Base-by-base conservation (phyloP, 2,329 filamentous ascomycete species). In the Thyridium curvatum region DNA sequence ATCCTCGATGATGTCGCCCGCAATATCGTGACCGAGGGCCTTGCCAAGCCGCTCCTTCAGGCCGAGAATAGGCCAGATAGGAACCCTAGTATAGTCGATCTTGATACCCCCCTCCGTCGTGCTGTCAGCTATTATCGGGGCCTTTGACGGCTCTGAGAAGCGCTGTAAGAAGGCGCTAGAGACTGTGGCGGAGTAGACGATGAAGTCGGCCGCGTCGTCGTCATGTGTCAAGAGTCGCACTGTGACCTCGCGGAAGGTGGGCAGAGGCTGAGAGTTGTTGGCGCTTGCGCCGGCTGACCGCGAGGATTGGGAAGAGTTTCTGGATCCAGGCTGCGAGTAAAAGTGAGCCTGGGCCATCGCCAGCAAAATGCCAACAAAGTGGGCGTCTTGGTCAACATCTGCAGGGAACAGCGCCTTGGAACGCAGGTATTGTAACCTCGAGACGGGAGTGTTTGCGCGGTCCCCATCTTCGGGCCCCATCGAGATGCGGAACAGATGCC, bases 261-360 rank as follows among this genome's bases (percentile, higher is more conserved):
- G 52, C 33, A 34, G 38, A 45, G 52, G 6, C 18, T 43, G 8
- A 33, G 18, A 18, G 32, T 36, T n/a, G 34, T 10, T 29, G 21
- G 15, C 8, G 31, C 44, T 14, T 4, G 13, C 17, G 18, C 15
- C 21, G 28, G 18, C 13, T 26, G 42, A 38, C 5, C 41, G 39
- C 1, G 52, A 54, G 39, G 54, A 55, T 17, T 51, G 52, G 3
- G 55, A 53, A 4, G 48, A 45, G 7, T 46, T 21, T 8, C 39
- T 39, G 13, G 44, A 41, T 4, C 39, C 35, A 9, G 13, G 12
- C 16, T 17, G 21, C 7, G 40, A 35, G 49, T 79, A 77, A 41
- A 73, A 74, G 34, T 72, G 64, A 8, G 65, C 61, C 47, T 80
- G 76, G 8, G 76, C 76, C 69, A 79, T 73, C 34, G 71, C 69